Conservation (phyloP, 768 basidiomycete species). For the Hypholoma fasciculare region DNA sequence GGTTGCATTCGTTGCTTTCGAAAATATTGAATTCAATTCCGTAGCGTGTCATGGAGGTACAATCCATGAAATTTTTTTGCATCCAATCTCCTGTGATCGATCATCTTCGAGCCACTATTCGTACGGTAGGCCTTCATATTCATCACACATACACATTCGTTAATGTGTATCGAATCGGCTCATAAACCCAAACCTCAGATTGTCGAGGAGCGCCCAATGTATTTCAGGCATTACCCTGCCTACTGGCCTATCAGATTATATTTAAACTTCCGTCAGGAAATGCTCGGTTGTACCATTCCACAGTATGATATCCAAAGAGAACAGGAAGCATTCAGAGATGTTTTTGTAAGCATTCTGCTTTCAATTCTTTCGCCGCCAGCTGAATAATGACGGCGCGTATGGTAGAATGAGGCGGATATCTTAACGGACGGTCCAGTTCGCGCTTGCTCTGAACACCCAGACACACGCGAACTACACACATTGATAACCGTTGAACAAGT, state of each 20-base stretch:
- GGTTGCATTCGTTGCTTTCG: background rate
- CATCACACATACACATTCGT: background rate
- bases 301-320: conserved; percentile 4
- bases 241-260: conserved; percentile 13
- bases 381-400: background rate
- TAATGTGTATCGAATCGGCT: background rate
- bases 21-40: too few relatives aligned
- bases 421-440: background rate
- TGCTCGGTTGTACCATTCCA: background rate
- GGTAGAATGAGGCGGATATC: background rate
- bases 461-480: background rate
- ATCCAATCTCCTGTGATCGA: conserved; percentile 5
- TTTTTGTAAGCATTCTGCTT: conserved; percentile 9
- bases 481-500: background rate
- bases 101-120: conserved; percentile 2
- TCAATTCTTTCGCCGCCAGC: background rate
- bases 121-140: background rate
- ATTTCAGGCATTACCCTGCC: conserved; percentile 3
- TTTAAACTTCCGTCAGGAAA: background rate
- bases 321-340: background rate
- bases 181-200: background rate
- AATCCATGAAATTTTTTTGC: background rate
- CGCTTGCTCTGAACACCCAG: background rate
- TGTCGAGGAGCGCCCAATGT: background rate
- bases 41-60: conserved; percentile 2